Base-by-base conservation (phyloP, 2,329 filamentous ascomycete genomes). In the Aureobasidium sp. region DNA sequence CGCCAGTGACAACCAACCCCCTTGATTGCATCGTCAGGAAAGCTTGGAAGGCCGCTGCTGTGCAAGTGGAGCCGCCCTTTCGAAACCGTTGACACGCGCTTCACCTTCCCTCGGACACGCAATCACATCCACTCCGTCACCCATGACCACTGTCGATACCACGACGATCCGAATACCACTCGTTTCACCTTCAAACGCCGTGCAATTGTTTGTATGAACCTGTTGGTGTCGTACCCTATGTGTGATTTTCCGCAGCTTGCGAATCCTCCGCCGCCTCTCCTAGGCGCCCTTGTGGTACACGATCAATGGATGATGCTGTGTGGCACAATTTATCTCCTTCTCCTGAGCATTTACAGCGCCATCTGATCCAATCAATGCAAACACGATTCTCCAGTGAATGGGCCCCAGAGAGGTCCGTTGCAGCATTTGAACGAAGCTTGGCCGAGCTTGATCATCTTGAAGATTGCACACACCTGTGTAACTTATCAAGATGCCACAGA, bases 31-130 rank as follows among this genome's bases (percentile, higher is more conserved):
- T 38, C 55, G 43, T 40, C 31, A 58, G 23, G 23, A 27, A 58
- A 58, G 33, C 29, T 46, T 57, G 37, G 53, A 57, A 54, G 17
- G 47, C 50, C 33, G 35, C 23, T 35, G 37, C 51, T 46, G 27
- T 25, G 53, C 37, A 43, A 55, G 51, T 55, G 51, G 51, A 55
- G 51, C 51, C 51, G 51, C 51, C 27, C 29, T 35, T 21, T 42
- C 53, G 53, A 57, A 58, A 58, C 43, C 40, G 42, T 49, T 58
- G 55, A 49, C 55, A 58, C 43, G 33, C 55, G 53, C 40, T 35
- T 45, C 33, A 53, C 50, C 23, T 23, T 17, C 13, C 25, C 27
- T 27, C 25, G 50, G 38, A 58, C 55, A 35, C 55, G 55, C 55
- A 58, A 58, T 58, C 55, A 58, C 55, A 58, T 49, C 55, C 55